A percentile compares a stretch with the other conserved stretches of the same genome.
Evolutionary conservation across 257 asterid genomes (phyloP).

Genomic region (Penstemon eatonii): DNA sequence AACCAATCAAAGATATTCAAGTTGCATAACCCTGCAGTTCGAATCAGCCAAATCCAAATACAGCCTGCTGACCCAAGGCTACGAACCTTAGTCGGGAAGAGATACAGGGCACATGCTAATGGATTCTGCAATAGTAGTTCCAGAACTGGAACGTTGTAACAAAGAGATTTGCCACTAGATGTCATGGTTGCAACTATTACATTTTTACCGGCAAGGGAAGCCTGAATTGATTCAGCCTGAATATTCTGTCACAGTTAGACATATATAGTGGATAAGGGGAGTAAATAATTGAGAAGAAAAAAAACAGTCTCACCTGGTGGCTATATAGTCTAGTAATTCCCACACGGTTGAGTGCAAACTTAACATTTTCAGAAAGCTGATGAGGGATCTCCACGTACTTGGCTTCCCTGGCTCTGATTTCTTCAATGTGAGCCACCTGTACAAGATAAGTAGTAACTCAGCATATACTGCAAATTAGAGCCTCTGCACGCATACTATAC

Average conservation of each 20-base stretch:
- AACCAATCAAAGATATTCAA: constrained; percentile 31
- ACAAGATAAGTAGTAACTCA: constrained; percentile 31
- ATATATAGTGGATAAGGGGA: constrained; percentile 17
- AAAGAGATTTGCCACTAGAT: constrained; percentile 98
- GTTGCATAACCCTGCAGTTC: constrained; percentile 20
- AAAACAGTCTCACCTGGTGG: constrained; percentile 67
- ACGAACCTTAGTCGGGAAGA: constrained; percentile 91
- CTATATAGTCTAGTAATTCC: constrained; percentile 80
- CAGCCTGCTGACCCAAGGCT: constrained; percentile 18
- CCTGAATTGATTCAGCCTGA: constrained; percentile 82
- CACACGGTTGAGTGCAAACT: constrained; percentile 57
- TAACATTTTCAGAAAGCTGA: constrained; percentile 63
- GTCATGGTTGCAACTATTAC: constrained; percentile 96
- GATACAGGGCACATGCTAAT: constrained; percentile 81
- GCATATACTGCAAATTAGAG: constrained; percentile 17
- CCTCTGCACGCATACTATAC: constrained; percentile 18
- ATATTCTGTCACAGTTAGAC: constrained; percentile 29
- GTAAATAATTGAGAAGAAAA: constrained; percentile 8
- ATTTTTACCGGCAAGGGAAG: constrained; percentile 85
- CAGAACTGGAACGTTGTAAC: constrained; percentile 92
- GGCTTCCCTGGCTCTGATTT: constrained; percentile 64
- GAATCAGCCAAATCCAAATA: constrained; percentile 27
- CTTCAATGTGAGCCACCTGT: constrained; percentile 88
- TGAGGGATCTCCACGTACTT: constrained; percentile 70
- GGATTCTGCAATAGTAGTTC: constrained; percentile 64